phyloP scores from a whole-genome alignment of 805 yeast genomes.

The Lachancea sp. region DNA sequence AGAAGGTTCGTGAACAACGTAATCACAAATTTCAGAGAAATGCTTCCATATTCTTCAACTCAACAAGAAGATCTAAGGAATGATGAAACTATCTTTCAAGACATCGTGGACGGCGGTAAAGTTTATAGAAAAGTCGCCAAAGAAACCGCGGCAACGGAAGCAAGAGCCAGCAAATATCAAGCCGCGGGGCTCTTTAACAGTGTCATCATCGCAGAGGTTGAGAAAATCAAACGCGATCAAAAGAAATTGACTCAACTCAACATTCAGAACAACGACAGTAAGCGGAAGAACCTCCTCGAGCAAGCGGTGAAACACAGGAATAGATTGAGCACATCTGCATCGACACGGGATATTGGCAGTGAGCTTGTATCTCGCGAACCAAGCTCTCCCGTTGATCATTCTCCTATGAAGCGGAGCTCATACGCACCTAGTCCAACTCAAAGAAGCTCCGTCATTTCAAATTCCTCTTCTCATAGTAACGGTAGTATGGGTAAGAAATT shows the following conservation, averaged over 20 bases:
- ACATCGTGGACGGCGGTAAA: conserved; percentile 29
- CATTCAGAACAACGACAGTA: conserved; percentile 33
- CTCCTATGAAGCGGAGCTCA: conserved; percentile 19
- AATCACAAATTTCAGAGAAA: conserved; percentile 46
- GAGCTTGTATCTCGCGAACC: conserved; percentile 6
- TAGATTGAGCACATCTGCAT: conserved; percentile 10
- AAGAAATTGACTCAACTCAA: conserved; percentile 38
- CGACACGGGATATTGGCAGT: conserved; percentile 8
- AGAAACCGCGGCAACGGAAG: conserved; percentile 42
- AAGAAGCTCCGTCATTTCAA: conserved; percentile 20
- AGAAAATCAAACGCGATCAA: conserved; percentile 47
- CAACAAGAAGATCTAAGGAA: conserved; percentile 10
- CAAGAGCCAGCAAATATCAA: conserved; percentile 34
- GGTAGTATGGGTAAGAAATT: conserved; percentile 37
- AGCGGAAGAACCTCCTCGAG: conserved; percentile 30
- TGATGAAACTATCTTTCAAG: conserved; percentile 17
- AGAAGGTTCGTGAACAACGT: conserved; percentile 61
- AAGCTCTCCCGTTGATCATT: background rate
- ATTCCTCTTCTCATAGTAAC: conserved; percentile 15
- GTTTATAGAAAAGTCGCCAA: conserved; percentile 24
- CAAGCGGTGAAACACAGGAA: conserved; percentile 22
- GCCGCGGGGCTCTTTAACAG: conserved; percentile 39
- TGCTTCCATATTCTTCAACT: conserved; percentile 27
- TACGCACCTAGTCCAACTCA: conserved; percentile 10
- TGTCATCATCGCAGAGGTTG: conserved; percentile 44